phyloP scores from a whole-genome alignment of 768 basidiomycete genomes.

The Hericium alpestre region DNA sequence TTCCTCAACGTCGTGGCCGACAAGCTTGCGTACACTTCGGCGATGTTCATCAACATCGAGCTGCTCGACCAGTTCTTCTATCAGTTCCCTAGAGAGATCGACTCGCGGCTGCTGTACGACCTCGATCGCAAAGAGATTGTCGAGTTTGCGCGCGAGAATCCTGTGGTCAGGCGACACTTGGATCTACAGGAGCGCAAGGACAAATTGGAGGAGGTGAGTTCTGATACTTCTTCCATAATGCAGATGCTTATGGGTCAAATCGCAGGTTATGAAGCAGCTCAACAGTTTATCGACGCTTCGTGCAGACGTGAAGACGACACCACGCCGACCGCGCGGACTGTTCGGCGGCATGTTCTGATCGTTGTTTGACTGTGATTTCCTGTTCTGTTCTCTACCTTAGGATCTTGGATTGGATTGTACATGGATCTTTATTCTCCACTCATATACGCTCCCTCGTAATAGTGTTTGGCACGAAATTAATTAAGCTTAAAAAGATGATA shows the following conservation, averaged over 20 bases:
- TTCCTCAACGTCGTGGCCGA: slow-evolving; percentile 96
- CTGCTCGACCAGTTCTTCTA: slow-evolving; percentile 98
- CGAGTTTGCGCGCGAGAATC: slow-evolving; percentile 93
- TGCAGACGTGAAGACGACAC: slow-evolving; percentile 64
- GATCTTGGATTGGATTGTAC: neutral
- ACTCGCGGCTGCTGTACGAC: slow-evolving; percentile 85
- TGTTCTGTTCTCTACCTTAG: neutral
- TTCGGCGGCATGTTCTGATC: slow-evolving; percentile 65
- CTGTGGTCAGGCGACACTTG: slow-evolving; percentile 72
- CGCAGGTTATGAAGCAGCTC: slow-evolving; percentile 88
- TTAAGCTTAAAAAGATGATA: neutral
- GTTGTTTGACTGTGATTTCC: neutral
- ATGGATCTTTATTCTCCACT: neutral
- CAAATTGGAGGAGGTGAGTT: slow-evolving; percentile 80
- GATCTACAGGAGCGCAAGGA: slow-evolving; percentile 96
- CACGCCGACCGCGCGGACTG: slow-evolving; percentile 66
- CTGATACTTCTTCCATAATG: neutral
- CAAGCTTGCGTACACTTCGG: slow-evolving; percentile 89
- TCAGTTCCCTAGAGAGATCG: slow-evolving; percentile 98
- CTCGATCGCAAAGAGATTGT: slow-evolving; percentile 85
- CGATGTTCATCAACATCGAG: slow-evolving; percentile 99
- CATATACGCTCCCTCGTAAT: neutral
- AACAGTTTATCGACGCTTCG: slow-evolving; percentile 85
- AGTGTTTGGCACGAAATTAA: neutral
- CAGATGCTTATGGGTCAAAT: slow-evolving; percentile 3